Conservation (phyloP, 768 basidiomycete species). For the Filobasidium wieringae region DNA sequence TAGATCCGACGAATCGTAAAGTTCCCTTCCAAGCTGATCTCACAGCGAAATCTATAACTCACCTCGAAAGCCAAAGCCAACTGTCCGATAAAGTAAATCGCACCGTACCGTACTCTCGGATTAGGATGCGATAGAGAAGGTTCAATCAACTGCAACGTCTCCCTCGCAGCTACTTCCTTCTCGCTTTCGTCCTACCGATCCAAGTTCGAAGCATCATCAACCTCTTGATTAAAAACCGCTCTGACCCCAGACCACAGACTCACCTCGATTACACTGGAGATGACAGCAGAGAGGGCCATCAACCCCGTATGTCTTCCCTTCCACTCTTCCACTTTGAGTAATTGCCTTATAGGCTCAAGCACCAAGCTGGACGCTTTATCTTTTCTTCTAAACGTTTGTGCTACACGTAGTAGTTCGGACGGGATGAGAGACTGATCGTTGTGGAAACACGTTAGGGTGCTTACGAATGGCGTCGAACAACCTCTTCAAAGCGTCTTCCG, state of each 20-base stretch:
- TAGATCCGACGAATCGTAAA: too few species aligned
- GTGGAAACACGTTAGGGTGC: background rate
- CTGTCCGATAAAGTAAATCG: conserved; percentile 2
- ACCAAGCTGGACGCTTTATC: background rate
- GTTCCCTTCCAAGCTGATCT: too few species aligned
- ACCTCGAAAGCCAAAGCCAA: conserved; percentile 7
- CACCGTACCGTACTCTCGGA: conserved; percentile 3
- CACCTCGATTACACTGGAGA: background rate
- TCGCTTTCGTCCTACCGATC: background rate
- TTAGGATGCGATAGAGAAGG: background rate
- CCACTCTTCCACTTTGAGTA: conserved; percentile 1
- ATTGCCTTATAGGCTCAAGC: background rate
- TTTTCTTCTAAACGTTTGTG: background rate
- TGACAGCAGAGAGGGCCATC: conserved; percentile 8
- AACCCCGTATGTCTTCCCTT: conserved; percentile 3
- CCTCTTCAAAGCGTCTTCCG: background rate
- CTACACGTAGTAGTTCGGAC: background rate
- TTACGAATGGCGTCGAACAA: background rate
- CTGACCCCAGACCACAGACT: too few species aligned
- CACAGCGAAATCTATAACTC: background rate
- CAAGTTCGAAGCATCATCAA: background rate
- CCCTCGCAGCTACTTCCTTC: background rate
- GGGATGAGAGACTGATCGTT: background rate
- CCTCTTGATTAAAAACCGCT: too few species aligned
- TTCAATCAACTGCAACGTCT: background rate